Evolutionary conservation across 1,139 yeast species (phyloP).

Genomic region (Lodderomyces margitis): DNA sequence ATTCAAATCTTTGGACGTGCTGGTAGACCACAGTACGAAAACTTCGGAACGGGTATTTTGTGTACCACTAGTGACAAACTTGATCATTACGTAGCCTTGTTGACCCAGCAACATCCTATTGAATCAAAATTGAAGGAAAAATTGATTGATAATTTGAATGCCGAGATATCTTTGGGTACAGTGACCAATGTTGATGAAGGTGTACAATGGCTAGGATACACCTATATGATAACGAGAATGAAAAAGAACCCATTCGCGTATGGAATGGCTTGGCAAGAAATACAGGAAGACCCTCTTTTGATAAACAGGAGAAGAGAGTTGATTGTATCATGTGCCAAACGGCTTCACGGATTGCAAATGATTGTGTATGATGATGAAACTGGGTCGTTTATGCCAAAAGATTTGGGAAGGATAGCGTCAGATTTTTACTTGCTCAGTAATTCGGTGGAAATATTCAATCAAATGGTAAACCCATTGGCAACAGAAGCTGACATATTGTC

Average conservation of each 20-base stretch:
- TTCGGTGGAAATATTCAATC: conserved; percentile 86
- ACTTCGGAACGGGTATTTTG: conserved; percentile 87
- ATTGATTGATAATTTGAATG: conserved; percentile 87
- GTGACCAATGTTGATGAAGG: conserved; percentile 95
- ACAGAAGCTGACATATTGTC: conserved; percentile 91
- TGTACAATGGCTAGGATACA: conserved; percentile 94
- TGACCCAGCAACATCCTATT: conserved; percentile 95
- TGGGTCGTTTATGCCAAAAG: conserved; percentile 78
- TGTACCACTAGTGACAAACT: conserved; percentile 80
- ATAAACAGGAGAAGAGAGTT: conserved; percentile 71
- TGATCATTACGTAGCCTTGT: conserved; percentile 81
- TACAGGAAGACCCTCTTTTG: conserved; percentile 78
- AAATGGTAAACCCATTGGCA: conserved; percentile 78
- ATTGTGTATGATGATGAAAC: conserved; percentile 86
- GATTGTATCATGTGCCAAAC: conserved; percentile 76
- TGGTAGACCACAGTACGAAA: conserved; percentile 96
- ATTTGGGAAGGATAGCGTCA: conserved; percentile 90
- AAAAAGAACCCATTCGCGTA: conserved; percentile 89
- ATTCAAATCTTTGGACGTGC: conserved; percentile 99
- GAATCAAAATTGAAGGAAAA: conserved; percentile 80
- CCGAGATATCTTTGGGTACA: conserved; percentile 93
- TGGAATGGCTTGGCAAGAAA: conserved; percentile 87
- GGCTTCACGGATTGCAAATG: conserved; percentile 86
- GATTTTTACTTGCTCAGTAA: conserved; percentile 87
- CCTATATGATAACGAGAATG: conserved; percentile 93